These are phyloP conservation scores for Trypanosoma congolense DNA, from an alignment of 208 protist genomes.

Conservation along the genomic window DNA sequence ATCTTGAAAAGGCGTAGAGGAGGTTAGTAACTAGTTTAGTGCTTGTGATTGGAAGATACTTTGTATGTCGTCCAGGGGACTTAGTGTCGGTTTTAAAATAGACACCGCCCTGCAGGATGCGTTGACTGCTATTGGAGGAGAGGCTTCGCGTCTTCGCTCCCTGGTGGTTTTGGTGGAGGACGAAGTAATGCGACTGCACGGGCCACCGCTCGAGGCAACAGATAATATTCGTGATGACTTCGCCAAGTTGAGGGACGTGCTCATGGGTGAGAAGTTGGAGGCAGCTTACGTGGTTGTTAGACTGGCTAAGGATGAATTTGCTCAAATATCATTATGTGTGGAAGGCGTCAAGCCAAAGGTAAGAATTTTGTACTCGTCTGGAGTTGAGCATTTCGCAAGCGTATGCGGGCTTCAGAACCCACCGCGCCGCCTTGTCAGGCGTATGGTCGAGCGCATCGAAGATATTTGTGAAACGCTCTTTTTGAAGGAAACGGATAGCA, in stretches of 20 bases:
- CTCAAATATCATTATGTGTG: slow-evolving; percentile 50
- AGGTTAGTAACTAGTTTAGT: too few species aligned
- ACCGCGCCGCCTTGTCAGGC: background rate
- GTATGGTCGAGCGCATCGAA: slow-evolving; percentile 25
- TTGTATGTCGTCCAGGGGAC: slow-evolving; percentile 19
- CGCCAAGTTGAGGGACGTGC: slow-evolving; percentile 18
- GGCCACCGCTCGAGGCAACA: slow-evolving; percentile 22
- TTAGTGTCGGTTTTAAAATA: slow-evolving; percentile 56
- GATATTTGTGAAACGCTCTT: slow-evolving; percentile 49
- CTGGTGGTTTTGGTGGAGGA: slow-evolving; percentile 47
- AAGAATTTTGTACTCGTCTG: slow-evolving; percentile 63
- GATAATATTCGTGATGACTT: slow-evolving; percentile 32
- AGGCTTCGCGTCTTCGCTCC: slow-evolving; percentile 20
- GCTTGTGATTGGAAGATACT: background rate
- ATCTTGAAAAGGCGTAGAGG: too few species aligned
- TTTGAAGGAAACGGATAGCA: slow-evolving; percentile 22
- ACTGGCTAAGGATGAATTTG: slow-evolving; percentile 23
- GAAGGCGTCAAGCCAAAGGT: slow-evolving; percentile 45
- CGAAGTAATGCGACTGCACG: slow-evolving; percentile 42
- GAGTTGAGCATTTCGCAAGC: slow-evolving; percentile 30
- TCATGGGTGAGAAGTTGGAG: slow-evolving; percentile 22
- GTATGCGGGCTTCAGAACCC: slow-evolving; percentile 6
- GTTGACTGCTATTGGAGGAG: slow-evolving; percentile 31
- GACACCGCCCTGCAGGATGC: slow-evolving; percentile 30
- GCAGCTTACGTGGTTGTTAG: slow-evolving; percentile 47